Conservation (phyloP, 768 basidiomycete species). For the Leucocoprinus leucothites region DNA sequence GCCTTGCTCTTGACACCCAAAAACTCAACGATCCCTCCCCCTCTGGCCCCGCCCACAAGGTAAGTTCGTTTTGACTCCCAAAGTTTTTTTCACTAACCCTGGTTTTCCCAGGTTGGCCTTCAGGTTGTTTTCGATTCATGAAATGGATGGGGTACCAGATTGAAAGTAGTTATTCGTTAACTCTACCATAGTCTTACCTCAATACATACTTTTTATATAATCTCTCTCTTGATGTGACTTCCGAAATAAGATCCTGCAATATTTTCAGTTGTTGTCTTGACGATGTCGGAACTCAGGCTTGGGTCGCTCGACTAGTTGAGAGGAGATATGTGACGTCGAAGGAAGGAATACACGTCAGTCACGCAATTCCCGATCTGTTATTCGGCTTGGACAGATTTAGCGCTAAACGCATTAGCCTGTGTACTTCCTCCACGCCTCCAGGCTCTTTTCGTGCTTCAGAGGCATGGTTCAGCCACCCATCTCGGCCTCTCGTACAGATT, state of each 20-base stretch:
- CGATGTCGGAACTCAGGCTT: not conserved
- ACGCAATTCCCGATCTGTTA: slow-evolving; percentile 1
- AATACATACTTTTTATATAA: slow-evolving; percentile 2
- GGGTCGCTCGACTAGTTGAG: not conserved
- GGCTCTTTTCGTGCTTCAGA: not conserved
- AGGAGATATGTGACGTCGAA: not conserved
- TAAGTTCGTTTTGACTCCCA: slow-evolving; percentile 16
- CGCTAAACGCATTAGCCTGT: not conserved
- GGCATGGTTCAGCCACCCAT: slow-evolving; percentile 3
- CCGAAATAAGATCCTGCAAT: not conserved
- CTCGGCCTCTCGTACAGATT: not conserved
- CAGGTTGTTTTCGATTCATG: slow-evolving; percentile 73
- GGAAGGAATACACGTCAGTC: not conserved
- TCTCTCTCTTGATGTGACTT: not conserved
- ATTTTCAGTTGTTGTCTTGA: slow-evolving; percentile 15
- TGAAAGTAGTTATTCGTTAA: slow-evolving; percentile 33
- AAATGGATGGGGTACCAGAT: slow-evolving; percentile 30
- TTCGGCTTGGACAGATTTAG: slow-evolving; percentile 3
- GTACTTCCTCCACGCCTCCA: too few species aligned
- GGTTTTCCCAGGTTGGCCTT: slow-evolving; percentile 56
- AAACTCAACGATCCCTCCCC: slow-evolving; percentile 74
- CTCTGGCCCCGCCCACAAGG: slow-evolving; percentile 75
- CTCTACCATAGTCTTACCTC: slow-evolving; percentile 8
- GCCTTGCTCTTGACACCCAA: slow-evolving; percentile 93
- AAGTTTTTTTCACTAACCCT: not conserved